These are phyloP conservation scores for Scheffersomyces ergatensis DNA, from an alignment of 805 yeast species.

Conservation along the genomic window DNA sequence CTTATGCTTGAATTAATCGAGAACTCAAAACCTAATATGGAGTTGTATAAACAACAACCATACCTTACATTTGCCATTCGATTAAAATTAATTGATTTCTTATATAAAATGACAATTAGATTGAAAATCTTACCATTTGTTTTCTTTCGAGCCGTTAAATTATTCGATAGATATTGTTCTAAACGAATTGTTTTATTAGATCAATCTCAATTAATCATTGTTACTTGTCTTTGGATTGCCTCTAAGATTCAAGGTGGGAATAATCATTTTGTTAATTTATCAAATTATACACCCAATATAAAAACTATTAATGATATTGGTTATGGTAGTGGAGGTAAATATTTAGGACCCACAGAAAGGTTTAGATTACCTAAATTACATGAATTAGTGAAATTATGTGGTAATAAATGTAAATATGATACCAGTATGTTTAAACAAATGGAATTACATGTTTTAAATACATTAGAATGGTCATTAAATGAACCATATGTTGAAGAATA, in stretches of 20 bases:
- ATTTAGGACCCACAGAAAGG: slow-evolving; percentile 69
- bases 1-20: slow-evolving; percentile 30
- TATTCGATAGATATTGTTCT: slow-evolving; percentile 90
- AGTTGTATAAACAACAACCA: slow-evolving; percentile 81
- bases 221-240: slow-evolving; percentile 91
- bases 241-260: slow-evolving; percentile 81
- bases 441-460: slow-evolving; percentile 46
- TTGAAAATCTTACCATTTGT: slow-evolving; percentile 66
- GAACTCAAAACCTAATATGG: slow-evolving; percentile 44
- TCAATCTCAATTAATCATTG: slow-evolving; percentile 86
- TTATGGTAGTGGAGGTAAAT: slow-evolving; percentile 55
- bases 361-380: slow-evolving; percentile 70
- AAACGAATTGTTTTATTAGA: slow-evolving; percentile 79
- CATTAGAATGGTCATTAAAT: slow-evolving; percentile 62
- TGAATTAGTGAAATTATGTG: slow-evolving; percentile 72
- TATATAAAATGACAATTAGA: slow-evolving; percentile 67
- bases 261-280: slow-evolving; percentile 57
- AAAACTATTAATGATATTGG: slow-evolving; percentile 38
- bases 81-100: slow-evolving; percentile 72
- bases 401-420: slow-evolving; percentile 53
- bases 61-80: slow-evolving; percentile 76
- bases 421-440: slow-evolving; percentile 56
- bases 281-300: slow-evolving; percentile 20
- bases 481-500: slow-evolving; percentile 54
- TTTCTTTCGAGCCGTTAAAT: slow-evolving; percentile 63